Percentiles rank a stretch among this genome's conserved stretches.
Evolutionary conservation across 495 filamentous ascomycete species (phyloP).

Genomic region (Tuber indicum): DNA sequence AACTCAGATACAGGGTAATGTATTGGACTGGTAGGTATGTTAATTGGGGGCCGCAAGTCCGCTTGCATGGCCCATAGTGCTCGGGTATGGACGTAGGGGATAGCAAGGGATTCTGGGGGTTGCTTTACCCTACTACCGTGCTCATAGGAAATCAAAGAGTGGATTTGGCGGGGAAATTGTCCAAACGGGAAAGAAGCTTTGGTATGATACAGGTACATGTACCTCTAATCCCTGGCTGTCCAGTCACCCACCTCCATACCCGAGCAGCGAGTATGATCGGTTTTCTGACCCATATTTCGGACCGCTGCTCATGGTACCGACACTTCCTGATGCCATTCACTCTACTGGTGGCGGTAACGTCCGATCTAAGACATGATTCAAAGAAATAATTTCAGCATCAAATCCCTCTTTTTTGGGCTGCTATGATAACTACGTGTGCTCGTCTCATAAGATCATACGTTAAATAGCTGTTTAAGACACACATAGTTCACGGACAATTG

Average conservation of each 20-base stretch:
- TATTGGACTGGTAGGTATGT: not conserved
- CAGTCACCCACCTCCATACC: too few relatives aligned
- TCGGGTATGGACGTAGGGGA: too few relatives aligned
- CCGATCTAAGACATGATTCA: not conserved
- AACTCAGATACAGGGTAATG: not conserved
- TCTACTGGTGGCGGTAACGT: not conserved
- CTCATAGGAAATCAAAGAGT: too few relatives aligned
- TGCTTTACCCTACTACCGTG: too few relatives aligned
- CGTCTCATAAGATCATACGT: not conserved
- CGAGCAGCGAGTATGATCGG: not conserved
- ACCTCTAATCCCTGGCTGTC: too few relatives aligned
- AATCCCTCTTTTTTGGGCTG: not conserved
- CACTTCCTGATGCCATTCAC: not conserved
- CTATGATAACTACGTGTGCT: not conserved
- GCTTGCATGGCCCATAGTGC: not conserved
- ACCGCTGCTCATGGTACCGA: not conserved
- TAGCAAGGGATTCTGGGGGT: too few relatives aligned
- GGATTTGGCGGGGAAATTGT: too few relatives aligned
- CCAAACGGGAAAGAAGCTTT: too few relatives aligned
- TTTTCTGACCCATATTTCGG: not conserved
- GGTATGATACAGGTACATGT: too few relatives aligned
- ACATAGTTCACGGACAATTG: constrained; percentile 9
- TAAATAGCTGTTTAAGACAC: not conserved
- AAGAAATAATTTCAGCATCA: not conserved
- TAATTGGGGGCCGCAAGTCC: not conserved